Base-by-base conservation (phyloP, 2,329 filamentous ascomycete species). In the Dothideomycetes sp. region DNA sequence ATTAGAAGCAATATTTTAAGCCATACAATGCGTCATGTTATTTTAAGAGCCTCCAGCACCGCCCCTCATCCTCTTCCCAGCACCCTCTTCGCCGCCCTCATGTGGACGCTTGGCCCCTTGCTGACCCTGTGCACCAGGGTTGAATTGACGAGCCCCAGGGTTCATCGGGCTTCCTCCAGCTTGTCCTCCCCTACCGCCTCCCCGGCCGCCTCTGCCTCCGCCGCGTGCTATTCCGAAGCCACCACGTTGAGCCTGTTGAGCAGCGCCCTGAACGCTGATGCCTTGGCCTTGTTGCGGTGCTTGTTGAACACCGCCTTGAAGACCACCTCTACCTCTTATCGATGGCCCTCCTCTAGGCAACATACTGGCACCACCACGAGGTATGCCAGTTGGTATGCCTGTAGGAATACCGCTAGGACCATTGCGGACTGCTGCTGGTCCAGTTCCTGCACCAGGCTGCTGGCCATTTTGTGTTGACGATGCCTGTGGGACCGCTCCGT, bases 101-200 rank as follows among this genome's bases (percentile, higher is more conserved):
- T 58, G 50, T 24, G 48, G 47, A 16, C 58, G 51, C 52, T 61
- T 61, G 43, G 55, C 50, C 4, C 57, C 58, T 19, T 52, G 52
- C 12, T 43, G 49, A 23, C 48, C 38, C 19, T 32, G 11, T 32
- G 33, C 18, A 16, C 49, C 53, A 16, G 61, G 61, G n/a, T 53
- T 47, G 33, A 64, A 64, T 4, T 55, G 51, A 34, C 44, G 45
- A 1, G 62, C 62, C 13, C 49, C 51, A 1, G 60, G 54, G 30
- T 62, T 65, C 46, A 65, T 49, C n/a, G 44, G 41, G 15, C 45
- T 50, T 16, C 32, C 17, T 15, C 48, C 49, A 4, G 48, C 50
- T 15, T 51, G 42, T 35, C 51, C 41, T 10, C 47, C 44, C 10
- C 38, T 36, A 17, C 49, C 49, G 8, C 53, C 55, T 2, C 52